Evolutionary conservation across 2,329 filamentous ascomycete species (phyloP), one percentile per base, ranked within the genome.

Genomic region (Talaromyces sp.): DNA sequence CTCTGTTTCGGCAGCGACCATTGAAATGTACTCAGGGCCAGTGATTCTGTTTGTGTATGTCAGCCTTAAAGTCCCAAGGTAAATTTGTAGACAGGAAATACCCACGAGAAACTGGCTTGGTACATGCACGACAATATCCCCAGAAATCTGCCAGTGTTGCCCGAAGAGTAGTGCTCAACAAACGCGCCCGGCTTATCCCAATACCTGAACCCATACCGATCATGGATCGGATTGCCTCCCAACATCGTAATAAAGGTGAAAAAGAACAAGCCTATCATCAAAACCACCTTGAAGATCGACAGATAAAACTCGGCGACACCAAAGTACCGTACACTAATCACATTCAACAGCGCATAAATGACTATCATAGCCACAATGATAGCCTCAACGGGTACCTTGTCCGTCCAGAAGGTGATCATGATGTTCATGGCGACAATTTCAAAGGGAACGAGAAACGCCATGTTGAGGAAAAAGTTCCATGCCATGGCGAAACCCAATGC

Each of bases 401-500:
- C 27, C n/a, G 8, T 61, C 27, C 56, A 58, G 24, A 64, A 50
- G 31, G 58, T 45, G 37, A 43, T 19, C 41, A 33, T 50, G n/a
- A 65, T 60, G 13, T 56, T 65, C 57, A 60, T 54, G n/a, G 63
- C 57, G 16, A 61, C 58, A 16, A 65, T 65, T 50, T 65, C 58
- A 50, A 65, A 65, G 4, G 58, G 43, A 14, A 33, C 70, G 65
- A 54, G 57, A 62, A 19, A 43, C 5, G 43, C 57, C 16, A 49
- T 58, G n/a, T 37, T 45, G 5, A 52, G 60, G 41, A 35, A 50
- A 58, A 62, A 77, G 76, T 68, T 79, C 90, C 84, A 82, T 87
- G 82, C 86, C 93, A 27, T 90, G 90, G 90, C 86, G 75, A 95
- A 95, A 62, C 91, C 91, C 24, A 95, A 85, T 66, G 90, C 90